Percentiles rank a stretch among this genome's conserved stretches.
Evolutionary conservation across 768 basidiomycete species (phyloP).

Genomic region (Coprinopsis sp.): DNA sequence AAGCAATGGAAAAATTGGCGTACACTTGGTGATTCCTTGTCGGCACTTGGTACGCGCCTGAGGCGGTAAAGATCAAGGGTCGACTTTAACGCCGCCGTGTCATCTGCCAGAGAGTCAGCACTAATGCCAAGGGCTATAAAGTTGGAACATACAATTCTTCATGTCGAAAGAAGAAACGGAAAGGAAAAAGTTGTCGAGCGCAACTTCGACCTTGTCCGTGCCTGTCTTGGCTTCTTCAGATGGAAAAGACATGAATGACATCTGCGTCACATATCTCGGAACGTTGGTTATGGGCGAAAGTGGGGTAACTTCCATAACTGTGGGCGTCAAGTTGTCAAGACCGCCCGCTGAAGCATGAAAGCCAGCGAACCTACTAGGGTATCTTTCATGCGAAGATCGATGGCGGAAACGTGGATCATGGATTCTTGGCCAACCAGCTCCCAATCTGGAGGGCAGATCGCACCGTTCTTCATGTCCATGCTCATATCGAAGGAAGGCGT

Average conservation of each 20-base stretch:
- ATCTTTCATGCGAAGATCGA: background rate
- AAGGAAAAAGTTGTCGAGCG: conserved; percentile 4
- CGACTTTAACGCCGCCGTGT: background rate
- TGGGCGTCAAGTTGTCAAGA: background rate
- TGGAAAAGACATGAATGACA: conserved; percentile 7
- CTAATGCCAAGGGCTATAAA: background rate
- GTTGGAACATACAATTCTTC: conserved; percentile 3
- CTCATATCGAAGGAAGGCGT: background rate
- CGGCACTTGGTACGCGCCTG: background rate
- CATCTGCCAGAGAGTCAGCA: background rate
- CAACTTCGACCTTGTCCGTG: too few relatives aligned
- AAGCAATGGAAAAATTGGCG: background rate
- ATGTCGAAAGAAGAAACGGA: conserved; percentile 2
- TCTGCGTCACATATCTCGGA: background rate
- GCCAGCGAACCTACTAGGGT: background rate
- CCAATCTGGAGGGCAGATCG: background rate
- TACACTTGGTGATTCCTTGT: conserved; percentile 1
- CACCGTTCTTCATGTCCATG: background rate
- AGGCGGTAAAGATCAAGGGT: conserved; percentile 1
- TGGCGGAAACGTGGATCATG: background rate
- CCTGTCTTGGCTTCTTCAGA: background rate
- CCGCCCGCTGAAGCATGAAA: background rate
- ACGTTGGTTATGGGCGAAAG: conserved; percentile 5
- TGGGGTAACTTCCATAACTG: background rate
- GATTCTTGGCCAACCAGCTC: background rate